Evolutionary conservation across 345 rosid genomes (phyloP).

Genomic region (Crucihimalaya himalaica): DNA sequence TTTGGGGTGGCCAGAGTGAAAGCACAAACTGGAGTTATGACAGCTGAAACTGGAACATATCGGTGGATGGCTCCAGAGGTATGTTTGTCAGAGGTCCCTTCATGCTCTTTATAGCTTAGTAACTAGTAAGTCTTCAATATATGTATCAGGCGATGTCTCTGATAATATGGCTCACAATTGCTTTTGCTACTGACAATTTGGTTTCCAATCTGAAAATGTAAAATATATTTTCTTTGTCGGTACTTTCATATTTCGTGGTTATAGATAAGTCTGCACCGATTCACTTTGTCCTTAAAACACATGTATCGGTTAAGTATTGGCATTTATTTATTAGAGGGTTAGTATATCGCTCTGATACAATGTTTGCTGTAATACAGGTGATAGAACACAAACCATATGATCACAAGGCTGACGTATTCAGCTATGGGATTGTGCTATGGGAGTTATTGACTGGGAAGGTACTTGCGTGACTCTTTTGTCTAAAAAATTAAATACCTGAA

Average conservation of each 20-base stretch:
- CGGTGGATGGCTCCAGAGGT: conserved; percentile 99
- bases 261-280: no score
- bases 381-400: conserved; percentile 97
- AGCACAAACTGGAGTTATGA: conserved; percentile 96
- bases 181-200: not conserved
- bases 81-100: not conserved
- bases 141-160: not conserved
- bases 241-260: not conserved
- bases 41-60: conserved; percentile 99
- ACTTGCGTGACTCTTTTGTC: not conserved
- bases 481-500: not conserved
- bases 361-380: conserved; percentile 59
- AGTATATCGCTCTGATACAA: conserved; percentile 37
- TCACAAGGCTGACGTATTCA: conserved; percentile 95
- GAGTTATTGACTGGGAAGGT: conserved; percentile 97
- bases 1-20: conserved; percentile 97
- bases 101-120: not conserved
- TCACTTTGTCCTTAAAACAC: not conserved
- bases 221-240: not conserved
- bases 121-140: not conserved
- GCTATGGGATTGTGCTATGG: conserved; percentile 91
- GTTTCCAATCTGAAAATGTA: not conserved
- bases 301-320: not conserved
- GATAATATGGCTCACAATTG: not conserved
- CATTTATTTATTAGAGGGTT: conserved; percentile 10